These are phyloP conservation scores for Backusella parvicylindrica DNA, from an alignment of 192 early-diverging fungal genomes.

Conservation along the genomic window DNA sequence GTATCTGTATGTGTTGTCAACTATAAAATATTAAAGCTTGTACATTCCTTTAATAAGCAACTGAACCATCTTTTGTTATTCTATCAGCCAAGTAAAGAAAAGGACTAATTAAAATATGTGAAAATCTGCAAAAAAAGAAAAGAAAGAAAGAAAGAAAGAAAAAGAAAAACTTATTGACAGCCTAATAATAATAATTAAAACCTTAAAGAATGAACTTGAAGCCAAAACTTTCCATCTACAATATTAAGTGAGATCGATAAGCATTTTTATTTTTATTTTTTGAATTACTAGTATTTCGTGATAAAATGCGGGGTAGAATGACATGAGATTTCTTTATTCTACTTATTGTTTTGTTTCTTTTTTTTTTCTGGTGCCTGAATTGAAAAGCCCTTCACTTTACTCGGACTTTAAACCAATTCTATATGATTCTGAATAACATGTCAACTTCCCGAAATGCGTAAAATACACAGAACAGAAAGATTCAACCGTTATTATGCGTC, in stretches of 20 bases:
- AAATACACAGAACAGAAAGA: not conserved
- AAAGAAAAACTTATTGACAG: not conserved
- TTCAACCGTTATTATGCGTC: not conserved
- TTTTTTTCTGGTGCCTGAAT: not conserved
- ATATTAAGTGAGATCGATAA: not conserved
- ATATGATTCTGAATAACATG: not conserved
- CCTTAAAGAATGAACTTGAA: not conserved
- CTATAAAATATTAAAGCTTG: not conserved
- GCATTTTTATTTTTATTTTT: not conserved
- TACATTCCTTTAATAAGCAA: conserved; percentile 5
- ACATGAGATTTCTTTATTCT: not conserved
- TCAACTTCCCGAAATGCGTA: not conserved
- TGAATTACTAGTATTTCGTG: not conserved
- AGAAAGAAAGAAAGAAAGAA: not conserved
- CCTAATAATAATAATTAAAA: not conserved
- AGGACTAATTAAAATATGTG: conserved; percentile 7
- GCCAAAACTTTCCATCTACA: not conserved
- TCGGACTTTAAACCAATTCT: not conserved
- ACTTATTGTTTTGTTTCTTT: not conserved
- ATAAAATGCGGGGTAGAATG: not conserved
- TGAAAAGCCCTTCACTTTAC: not conserved
- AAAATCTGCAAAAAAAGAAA: not conserved
- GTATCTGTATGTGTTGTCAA: not conserved
- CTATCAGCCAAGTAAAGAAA: not conserved
- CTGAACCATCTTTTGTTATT: conserved; percentile 4